Conservation (phyloP, 2,329 filamentous ascomycete species). For the Penicillium italicum region DNA sequence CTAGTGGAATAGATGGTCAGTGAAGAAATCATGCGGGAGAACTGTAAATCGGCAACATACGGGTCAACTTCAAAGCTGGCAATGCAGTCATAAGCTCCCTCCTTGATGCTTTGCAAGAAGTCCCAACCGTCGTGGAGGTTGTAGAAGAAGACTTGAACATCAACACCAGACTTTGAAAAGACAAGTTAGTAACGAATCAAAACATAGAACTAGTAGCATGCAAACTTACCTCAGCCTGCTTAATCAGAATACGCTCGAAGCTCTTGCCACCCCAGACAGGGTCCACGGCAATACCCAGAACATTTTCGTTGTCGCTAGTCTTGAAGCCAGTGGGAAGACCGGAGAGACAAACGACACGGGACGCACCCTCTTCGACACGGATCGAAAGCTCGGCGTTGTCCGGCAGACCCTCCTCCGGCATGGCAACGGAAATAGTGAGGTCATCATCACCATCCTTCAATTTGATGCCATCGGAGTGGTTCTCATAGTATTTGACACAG, state of each 20-base stretch:
- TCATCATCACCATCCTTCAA: slow-evolving; percentile 27
- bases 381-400: slow-evolving; percentile 22
- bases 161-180: background rate
- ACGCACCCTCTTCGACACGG: background rate
- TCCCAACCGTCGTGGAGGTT: slow-evolving; percentile 5
- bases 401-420: slow-evolving; percentile 29
- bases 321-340: background rate
- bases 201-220: background rate
- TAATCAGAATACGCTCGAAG: slow-evolving; percentile 3
- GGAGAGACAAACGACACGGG: slow-evolving; percentile 2
- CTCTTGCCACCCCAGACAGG: background rate
- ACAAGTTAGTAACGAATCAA: background rate
- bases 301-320: background rate
- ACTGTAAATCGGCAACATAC: slow-evolving; percentile 1
- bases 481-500: slow-evolving; percentile 36
- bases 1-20: background rate
- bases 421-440: slow-evolving; percentile 37
- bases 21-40: background rate
- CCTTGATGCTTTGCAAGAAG: slow-evolving; percentile 2
- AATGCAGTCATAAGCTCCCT: slow-evolving; percentile 4
- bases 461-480: slow-evolving; percentile 37
- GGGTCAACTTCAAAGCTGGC: slow-evolving; percentile 13
- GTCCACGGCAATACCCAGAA: background rate
- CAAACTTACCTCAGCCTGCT: slow-evolving; percentile 1
- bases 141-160: slow-evolving; percentile 12